Percentiles rank a stretch among this genome's conserved stretches.
These are phyloP conservation scores for Podila epigama DNA, from an alignment of 192 early-diverging fungal genomes.

Conservation along the genomic window DNA sequence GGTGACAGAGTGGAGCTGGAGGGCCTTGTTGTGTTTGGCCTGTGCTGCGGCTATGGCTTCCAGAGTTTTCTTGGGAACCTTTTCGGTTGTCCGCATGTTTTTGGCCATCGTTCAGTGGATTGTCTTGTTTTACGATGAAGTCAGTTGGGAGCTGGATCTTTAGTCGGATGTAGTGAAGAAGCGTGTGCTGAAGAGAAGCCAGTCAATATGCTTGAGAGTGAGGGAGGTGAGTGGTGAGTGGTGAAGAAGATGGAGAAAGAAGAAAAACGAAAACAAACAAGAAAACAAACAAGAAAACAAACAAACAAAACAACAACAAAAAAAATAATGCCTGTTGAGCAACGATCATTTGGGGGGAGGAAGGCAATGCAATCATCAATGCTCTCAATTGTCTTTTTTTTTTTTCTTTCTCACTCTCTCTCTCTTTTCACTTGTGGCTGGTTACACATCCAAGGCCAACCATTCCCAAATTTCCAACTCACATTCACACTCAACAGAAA, in stretches of 20 bases:
- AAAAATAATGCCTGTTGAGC: background rate
- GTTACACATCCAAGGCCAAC: too few relatives aligned
- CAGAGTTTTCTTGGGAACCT: conserved; percentile 12
- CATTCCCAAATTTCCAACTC: too few relatives aligned
- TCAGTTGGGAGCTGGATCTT: background rate
- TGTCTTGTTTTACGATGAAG: background rate
- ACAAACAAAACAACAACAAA: background rate
- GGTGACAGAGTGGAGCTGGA: conserved; percentile 28
- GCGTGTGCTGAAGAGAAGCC: too few relatives aligned
- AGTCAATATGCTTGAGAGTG: background rate
- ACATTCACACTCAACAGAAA: too few relatives aligned
- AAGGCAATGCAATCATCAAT: background rate
- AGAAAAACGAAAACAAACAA: background rate
- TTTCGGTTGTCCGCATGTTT: conserved; percentile 16
- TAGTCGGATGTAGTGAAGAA: background rate
- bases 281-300: background rate
- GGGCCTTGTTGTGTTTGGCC: conserved; percentile 32
- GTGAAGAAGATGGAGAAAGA: background rate
- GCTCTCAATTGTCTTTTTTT: background rate
- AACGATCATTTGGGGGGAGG: background rate
- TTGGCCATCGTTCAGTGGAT: conserved; percentile 7
- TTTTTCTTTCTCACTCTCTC: background rate
- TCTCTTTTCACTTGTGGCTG: too few relatives aligned
- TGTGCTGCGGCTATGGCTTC: conserved; percentile 13
- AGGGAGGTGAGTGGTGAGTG: background rate